Base-by-base conservation (phyloP, 129 eudicot genomes). In the Gnaphalium uliginosum region DNA sequence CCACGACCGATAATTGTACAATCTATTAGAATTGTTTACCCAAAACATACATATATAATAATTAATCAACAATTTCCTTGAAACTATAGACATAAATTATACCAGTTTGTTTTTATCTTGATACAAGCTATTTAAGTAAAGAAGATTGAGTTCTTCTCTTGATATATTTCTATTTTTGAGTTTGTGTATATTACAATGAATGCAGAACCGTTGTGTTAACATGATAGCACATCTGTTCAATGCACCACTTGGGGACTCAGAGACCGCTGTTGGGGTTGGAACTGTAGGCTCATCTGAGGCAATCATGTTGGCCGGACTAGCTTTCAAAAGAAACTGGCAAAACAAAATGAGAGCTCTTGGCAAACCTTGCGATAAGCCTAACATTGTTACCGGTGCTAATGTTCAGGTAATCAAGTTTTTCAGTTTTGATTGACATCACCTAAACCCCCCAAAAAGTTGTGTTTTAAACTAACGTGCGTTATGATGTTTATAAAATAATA, bases 211-310 rank as follows among this genome's bases (percentile, higher is more conserved):
- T 39, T 92, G 97, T 70, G 96, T 89, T 46, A 92, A 92, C 85
- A 92, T 92, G 83, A 92, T 92, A 14, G 97, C 96, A 71, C 84
- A 88, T 54, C 83, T 92, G 1, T 89, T 92, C 60, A 90, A 92
- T 39, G 97, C 97, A 51, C 97, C 97, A 37, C 87, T 88, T 6
- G 91, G 89, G 9, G 92, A 92, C 1, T 74, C 83, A 7, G 97
- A 90, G 77, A 69, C 86, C 0, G 90, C 96, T 0, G 83, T 89
- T 0, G 97, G 97, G 4, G 96, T 89, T 13, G 96, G 96, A 73
- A 92, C 97, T 5, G 97, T 92, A 5, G 97, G 97, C 4, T 92
- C 97, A 21, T 92, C 97, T 0, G 97, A 92, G 77, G 97, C 97
- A 46, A 89, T 92, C 66, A 92, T 92, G 97, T 61, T 92, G 14